Evolutionary conservation across 345 rosid species (phyloP), one percentile per base, ranked within the genome.

Genomic region (Corchorus capsularis): DNA sequence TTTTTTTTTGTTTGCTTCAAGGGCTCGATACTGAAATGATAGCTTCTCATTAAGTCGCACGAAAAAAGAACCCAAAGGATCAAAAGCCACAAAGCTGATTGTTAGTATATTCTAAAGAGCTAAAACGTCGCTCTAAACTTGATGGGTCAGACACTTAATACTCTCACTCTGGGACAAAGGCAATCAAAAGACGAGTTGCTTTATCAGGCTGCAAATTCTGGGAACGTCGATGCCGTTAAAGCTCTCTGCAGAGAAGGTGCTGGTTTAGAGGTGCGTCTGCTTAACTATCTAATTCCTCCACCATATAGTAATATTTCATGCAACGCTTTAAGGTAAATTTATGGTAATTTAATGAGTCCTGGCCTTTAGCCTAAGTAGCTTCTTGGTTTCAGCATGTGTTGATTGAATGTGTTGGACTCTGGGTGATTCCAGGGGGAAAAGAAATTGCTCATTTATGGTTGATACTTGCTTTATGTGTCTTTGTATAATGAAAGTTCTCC

Each of bases 101-200:
- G 39, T 12, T 60, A 27, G 27, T 27, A 12, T 60, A 1, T 2
- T 60, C 17, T 32, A 32, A 17, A 7, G 39, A 57, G 62, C 8
- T 60, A 13, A 60, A 27, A 60, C 39, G 1, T 59, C 12, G 8
- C 16, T 11, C 6, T 59, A 11, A 27, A 59, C 20, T 61, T 53
- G 4, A 84, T 85, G 86, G 88, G 85, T 20, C 88, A 87, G 76
- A 79, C 45, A 63, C 75, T 85, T 68, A 79, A 73, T 75, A 22
- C 80, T 27, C 27, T 27, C 8, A 81, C 27, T 0, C 27, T 80
- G 85, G 47, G 74, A 19, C 78, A 70, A 66, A 77, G 68, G 34
- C 82, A 77, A 75, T 79, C 88, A 61, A 82, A 80, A 79, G 88
- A 78, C 53, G 84, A 85, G 75, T n/a, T 80, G 71, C 75, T 85